Evolutionary conservation across 495 filamentous ascomycete species (phyloP).

Genomic region (Aspergillus wentii): DNA sequence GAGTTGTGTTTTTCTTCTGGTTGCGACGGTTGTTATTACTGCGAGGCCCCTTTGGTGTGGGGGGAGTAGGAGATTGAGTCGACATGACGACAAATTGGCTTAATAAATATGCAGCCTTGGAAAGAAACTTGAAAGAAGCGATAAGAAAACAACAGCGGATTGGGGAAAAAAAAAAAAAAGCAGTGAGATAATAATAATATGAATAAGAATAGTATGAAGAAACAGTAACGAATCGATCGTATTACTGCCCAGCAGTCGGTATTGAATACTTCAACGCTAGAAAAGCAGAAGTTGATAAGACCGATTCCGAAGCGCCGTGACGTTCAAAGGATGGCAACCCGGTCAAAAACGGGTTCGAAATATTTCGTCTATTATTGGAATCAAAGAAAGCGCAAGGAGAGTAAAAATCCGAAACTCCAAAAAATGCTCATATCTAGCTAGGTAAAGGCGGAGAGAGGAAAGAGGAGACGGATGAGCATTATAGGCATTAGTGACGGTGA

Average conservation of each 20-base stretch:
- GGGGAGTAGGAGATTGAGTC: constrained; percentile 34
- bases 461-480: constrained; percentile 9
- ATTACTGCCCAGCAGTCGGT: constrained; percentile 36
- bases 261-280: constrained; percentile 13
- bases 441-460: constrained; percentile 3
- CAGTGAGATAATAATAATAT: constrained; percentile 7
- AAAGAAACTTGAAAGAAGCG: constrained; percentile 14
- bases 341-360: constrained; percentile 5
- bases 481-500: constrained; percentile 6
- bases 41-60: constrained; percentile 35
- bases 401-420: constrained; percentile 11
- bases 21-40: constrained; percentile 35
- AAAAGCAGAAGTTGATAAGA: constrained; percentile 4
- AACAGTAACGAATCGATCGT: constrained; percentile 13
- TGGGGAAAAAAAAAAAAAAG: constrained; percentile 7
- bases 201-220: constrained; percentile 11
- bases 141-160: constrained; percentile 6
- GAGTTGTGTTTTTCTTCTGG: constrained; percentile 30
- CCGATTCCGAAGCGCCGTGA: constrained; percentile 1
- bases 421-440: constrained; percentile 15
- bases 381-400: constrained; percentile 11
- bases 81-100: constrained; percentile 41
- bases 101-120: constrained; percentile 45
- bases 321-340: constrained; percentile 11
- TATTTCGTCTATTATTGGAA: constrained; percentile 11